A percentile compares a stretch with the other conserved stretches of the same genome.
Conservation (phyloP, 768 basidiomycete species). For the Lentinula lateritia region DNA sequence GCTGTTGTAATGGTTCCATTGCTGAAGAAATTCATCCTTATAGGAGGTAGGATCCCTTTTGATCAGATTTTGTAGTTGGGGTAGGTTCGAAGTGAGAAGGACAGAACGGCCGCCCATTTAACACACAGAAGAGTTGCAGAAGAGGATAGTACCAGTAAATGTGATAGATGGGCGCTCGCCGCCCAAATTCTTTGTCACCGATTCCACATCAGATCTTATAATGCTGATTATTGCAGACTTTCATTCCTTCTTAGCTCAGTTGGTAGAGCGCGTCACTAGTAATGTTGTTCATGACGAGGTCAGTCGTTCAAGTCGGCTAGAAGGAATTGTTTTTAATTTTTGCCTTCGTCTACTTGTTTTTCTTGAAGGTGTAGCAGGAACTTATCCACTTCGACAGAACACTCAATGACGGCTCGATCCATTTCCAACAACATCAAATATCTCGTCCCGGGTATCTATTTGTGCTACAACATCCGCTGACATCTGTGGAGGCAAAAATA, state of each 20-base stretch:
- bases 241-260: conserved; percentile 12
- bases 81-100: conserved; percentile 82
- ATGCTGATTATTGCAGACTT: not conserved
- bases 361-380: not conserved
- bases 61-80: conserved; percentile 94
- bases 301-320: conserved; percentile 2
- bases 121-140: not conserved
- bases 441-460: not conserved
- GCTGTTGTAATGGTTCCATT: conserved; percentile 93
- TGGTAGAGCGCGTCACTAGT: conserved; percentile 15
- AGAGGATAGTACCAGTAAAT: not conserved
- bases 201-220: too few species aligned
- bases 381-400: too few species aligned
- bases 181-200: too few species aligned
- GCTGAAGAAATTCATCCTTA: conserved; percentile 92
- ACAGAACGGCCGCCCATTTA: conserved; percentile 51
- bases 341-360: not conserved
- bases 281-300: not conserved
- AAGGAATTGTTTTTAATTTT: not conserved
- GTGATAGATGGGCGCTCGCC: too few species aligned
- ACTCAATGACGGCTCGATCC: too few species aligned
- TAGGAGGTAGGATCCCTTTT: conserved; percentile 89
- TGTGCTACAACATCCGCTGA: not conserved
- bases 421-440: not conserved
- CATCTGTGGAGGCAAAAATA: too few species aligned